Base-by-base conservation (phyloP, 805 yeast genomes). In the Wickerhamomyces hampshirensis region DNA sequence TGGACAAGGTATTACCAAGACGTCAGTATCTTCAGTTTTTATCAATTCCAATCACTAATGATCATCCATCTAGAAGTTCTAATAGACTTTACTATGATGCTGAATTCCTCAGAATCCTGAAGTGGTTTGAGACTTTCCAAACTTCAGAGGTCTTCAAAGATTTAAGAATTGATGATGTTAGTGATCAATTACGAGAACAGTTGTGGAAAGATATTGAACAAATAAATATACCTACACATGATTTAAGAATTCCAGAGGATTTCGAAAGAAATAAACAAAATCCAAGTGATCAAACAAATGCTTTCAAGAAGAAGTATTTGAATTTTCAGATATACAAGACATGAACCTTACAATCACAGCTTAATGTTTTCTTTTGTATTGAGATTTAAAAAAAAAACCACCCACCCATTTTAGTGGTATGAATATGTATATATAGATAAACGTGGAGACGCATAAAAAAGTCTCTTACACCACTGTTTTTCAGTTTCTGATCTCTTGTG, bases 1-100 rank as follows among this genome's bases (percentile, higher is more conserved):
- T 91, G 18, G 97, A 89, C 55, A 91, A 91, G 57, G 86, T 95
- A 48, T 62, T 84, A 1, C 86, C 87, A 2, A 60, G 68, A 13
- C 63, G 95, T 16, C 51, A 63, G 17, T 85, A 71, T 51, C 44
- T 87, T 8, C 81, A 80, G 39, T 48, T 72, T 4, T 17, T 77
- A 12, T 65, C 69, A 1, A 58, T 83, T 3, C 66, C 63, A 5
- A 48, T 62, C 2, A 55, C 64, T 1, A 43, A 46, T 30, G 35
- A 40, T 3, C 56, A 50, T 27, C 9, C 17, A 4, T 44, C 51
- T 3, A 11, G 9, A 4, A 14, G 28, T 4, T 12, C 33, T 2
- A 15, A 35, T 9, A 12, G 18, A 0, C 26, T 54, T 5, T 42
- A 40, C 31, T 39, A 46, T 26, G 58, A 54, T 35, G 23, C 29